phyloP scores from a whole-genome alignment of 805 yeast species.

The Wickerhamiella alocasiicola region DNA sequence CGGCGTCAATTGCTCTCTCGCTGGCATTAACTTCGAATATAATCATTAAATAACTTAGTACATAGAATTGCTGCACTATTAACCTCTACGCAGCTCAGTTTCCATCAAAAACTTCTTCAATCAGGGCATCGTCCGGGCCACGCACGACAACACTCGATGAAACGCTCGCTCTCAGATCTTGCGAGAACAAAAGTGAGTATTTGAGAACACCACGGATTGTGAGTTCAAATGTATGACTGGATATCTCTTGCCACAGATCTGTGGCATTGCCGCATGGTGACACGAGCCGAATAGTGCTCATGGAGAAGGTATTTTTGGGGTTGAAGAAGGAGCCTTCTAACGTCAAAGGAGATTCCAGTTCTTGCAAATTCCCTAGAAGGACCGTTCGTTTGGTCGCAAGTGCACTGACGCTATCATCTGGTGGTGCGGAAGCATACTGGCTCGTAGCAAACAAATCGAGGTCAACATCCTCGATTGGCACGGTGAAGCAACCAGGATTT shows the following conservation, averaged over 20 bases:
- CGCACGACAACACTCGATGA: conserved; percentile 10
- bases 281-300: conserved; percentile 56
- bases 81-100: no score
- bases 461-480: conserved; percentile 51
- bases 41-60: no score
- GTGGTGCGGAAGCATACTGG: conserved; percentile 10
- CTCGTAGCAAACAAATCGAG: conserved; percentile 62
- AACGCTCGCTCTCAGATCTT: conserved; percentile 21
- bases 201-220: conserved; percentile 71
- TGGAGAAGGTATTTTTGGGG: conserved; percentile 43
- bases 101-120: no score
- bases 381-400: conserved; percentile 44
- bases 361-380: conserved; percentile 54
- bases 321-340: conserved; percentile 72
- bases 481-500: conserved; percentile 75
- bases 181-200: conserved; percentile 56
- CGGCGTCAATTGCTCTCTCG: no score
- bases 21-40: no score
- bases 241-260: conserved; percentile 54
- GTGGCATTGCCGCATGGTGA: conserved; percentile 49
- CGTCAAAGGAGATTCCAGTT: conserved; percentile 57
- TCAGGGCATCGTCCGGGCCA: background rate
- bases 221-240: conserved; percentile 72
- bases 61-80: no score
- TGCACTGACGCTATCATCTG: conserved; percentile 12